Evolutionary conservation across 1,284 basidiomycete genomes (phyloP).

Genomic region (Microbotryum scabiosae): DNA sequence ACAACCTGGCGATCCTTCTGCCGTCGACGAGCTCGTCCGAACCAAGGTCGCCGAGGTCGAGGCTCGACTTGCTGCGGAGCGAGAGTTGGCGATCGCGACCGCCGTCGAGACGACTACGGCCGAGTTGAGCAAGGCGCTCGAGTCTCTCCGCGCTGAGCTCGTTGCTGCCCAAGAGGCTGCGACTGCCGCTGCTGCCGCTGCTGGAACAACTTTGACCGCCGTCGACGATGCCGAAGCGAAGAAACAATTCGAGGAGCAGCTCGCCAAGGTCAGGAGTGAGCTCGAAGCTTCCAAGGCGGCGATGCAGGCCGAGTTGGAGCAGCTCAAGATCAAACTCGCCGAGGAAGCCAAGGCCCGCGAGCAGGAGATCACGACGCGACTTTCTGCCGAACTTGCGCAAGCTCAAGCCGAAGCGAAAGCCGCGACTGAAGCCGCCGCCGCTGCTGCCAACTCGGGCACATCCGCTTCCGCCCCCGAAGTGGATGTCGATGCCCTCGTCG

Average conservation of each 20-base stretch:
- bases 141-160: constrained; percentile 13
- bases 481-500: constrained; percentile 22
- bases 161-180: constrained; percentile 3
- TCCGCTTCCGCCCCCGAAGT: constrained; percentile 4
- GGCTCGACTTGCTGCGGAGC: constrained; percentile 7
- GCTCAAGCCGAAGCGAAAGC: constrained; percentile 15
- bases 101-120: constrained; percentile 20
- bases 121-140: constrained; percentile 17
- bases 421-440: background rate
- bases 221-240: background rate
- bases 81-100: constrained; percentile 20
- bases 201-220: background rate
- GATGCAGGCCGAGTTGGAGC: constrained; percentile 18
- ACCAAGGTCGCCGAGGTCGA: constrained; percentile 19
- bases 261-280: constrained; percentile 17
- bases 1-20: constrained; percentile 7
- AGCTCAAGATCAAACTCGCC: constrained; percentile 17
- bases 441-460: background rate
- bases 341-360: constrained; percentile 23
- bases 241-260: background rate
- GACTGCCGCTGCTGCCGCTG: background rate
- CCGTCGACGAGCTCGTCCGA: constrained; percentile 24
- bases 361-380: constrained; percentile 19
- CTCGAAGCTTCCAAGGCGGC: constrained; percentile 22
- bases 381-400: constrained; percentile 22